Evolutionary conservation across 495 filamentous ascomycete genomes (phyloP).

Genomic region (Lasiosphaeria ovina): DNA sequence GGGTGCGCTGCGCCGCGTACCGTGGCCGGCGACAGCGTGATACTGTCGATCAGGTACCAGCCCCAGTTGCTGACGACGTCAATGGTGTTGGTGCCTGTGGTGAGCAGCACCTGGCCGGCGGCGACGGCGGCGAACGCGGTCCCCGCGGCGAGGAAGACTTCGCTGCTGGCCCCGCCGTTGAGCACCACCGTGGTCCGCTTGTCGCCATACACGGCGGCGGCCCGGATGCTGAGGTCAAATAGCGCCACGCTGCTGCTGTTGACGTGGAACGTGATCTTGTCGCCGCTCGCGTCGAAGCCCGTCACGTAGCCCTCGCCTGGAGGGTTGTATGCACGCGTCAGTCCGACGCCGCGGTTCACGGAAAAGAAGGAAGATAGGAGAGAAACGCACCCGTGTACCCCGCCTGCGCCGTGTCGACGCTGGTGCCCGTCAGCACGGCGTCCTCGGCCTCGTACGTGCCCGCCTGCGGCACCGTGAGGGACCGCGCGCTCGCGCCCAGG

Average conservation of each 20-base stretch:
- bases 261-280: conserved; percentile 42
- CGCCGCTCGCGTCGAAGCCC: conserved; percentile 37
- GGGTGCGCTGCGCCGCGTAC: conserved; percentile 32
- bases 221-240: conserved; percentile 42
- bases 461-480: too few relatives aligned
- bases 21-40: conserved; percentile 36
- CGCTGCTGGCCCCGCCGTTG: conserved; percentile 39
- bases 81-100: conserved; percentile 42
- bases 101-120: conserved; percentile 43
- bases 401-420: conserved; percentile 30
- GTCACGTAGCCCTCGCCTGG: conserved; percentile 44
- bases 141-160: conserved; percentile 36
- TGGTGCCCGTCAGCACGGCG: conserved; percentile 35
- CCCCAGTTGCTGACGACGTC: conserved; percentile 48
- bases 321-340: not conserved
- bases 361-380: not conserved
- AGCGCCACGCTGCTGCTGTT: conserved; percentile 28
- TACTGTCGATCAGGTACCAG: conserved; percentile 46
- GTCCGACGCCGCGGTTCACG: not conserved
- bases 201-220: conserved; percentile 41
- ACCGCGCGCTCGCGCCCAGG: too few relatives aligned
- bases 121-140: conserved; percentile 27
- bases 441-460: conserved; percentile 40
- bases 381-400: conserved; percentile 29
- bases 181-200: conserved; percentile 42